Percentiles rank a stretch among this genome's conserved stretches.
Evolutionary conservation across 805 yeast species (phyloP).

Genomic region (Barnettozyma vustinii): DNA sequence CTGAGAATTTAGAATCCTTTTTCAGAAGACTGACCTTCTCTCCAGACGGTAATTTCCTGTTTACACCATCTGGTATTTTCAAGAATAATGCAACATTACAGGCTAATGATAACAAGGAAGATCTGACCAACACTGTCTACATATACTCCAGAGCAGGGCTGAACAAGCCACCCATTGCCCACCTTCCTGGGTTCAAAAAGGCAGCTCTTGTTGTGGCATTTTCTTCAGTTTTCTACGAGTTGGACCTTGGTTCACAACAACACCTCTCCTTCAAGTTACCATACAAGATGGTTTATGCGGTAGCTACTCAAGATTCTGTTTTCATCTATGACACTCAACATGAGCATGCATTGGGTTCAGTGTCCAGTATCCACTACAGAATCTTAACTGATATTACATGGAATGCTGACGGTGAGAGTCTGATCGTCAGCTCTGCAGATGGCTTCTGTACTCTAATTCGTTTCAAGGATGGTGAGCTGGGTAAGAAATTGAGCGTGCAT

Average conservation of each 20-base stretch:
- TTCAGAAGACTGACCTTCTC: conserved; percentile 83
- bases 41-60: conserved; percentile 79
- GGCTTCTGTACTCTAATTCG: conserved; percentile 78
- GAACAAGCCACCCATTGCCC: conserved; percentile 65
- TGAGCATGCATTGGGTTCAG: conserved; percentile 61
- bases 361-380: conserved; percentile 80
- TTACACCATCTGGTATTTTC: conserved; percentile 73
- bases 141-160: conserved; percentile 71
- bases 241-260: conserved; percentile 15
- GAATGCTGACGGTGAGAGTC: conserved; percentile 67
- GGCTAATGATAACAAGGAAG: conserved; percentile 29
- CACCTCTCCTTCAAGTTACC: conserved; percentile 48
- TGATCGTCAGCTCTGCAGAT: conserved; percentile 81
- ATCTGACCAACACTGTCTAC: conserved; percentile 63
- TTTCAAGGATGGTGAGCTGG: conserved; percentile 51
- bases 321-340: conserved; percentile 76
- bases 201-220: conserved; percentile 84
- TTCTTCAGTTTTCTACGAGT: conserved; percentile 57
- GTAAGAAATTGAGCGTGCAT: conserved; percentile 36
- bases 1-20: conserved; percentile 85
- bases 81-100: conserved; percentile 22
- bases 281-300: conserved; percentile 82
- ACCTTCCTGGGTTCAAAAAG: conserved; percentile 70
- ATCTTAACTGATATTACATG: conserved; percentile 85
- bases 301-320: conserved; percentile 87